Base-by-base conservation (phyloP, 2,329 filamentous ascomycete species). In the Apiospora saccharicola region DNA sequence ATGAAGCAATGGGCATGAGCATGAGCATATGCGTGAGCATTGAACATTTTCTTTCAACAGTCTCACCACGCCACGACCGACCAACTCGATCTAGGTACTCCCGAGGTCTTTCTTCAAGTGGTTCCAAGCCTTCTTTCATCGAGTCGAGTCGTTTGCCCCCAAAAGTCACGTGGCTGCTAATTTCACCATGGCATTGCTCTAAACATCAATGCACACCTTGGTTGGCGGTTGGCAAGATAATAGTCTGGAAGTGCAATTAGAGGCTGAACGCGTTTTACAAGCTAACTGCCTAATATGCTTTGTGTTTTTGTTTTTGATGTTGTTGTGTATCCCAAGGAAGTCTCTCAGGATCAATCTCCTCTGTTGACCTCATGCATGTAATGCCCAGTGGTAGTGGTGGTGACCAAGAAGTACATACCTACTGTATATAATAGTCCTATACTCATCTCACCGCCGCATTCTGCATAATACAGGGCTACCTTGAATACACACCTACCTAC, bases 191-290 rank as follows among this genome's bases (percentile, higher is more conserved):
- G 24, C 53, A 61, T 34, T 26, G 53, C 53, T 61, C 26, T 61
- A 61, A 61, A 34, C 57, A 64, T 64, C 57, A 64, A 64, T 64
- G 57, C 57, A 64, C 57, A 41, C 53, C 16, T 34, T 13, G 10
- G 30, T 3, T 8, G 6, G 37, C 37, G 53, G 53, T 37, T 26
- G 19, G 30, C 53, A 16, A 61, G 53, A 61, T 61, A 61, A 30
- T 30, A 30, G 26, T 57, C 34, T 61, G 53, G 26, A 34, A 41
- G 57, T 41, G 34, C 57, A 64, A 64, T 64, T 41, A 64, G 34
- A 64, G 57, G 8, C 57, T n/a, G 30, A 19, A n/a, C 30, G 57
- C 57, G 34, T 64, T 64, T 41, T 41, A 22, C 57, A 64, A 64
- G 57, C 53, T 41, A 37, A 37, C 3, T 13, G 22, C 16, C 14